Evolutionary conservation across 2,329 filamentous ascomycete species (phyloP).

Genomic region (Calonectria leucothoes): DNA sequence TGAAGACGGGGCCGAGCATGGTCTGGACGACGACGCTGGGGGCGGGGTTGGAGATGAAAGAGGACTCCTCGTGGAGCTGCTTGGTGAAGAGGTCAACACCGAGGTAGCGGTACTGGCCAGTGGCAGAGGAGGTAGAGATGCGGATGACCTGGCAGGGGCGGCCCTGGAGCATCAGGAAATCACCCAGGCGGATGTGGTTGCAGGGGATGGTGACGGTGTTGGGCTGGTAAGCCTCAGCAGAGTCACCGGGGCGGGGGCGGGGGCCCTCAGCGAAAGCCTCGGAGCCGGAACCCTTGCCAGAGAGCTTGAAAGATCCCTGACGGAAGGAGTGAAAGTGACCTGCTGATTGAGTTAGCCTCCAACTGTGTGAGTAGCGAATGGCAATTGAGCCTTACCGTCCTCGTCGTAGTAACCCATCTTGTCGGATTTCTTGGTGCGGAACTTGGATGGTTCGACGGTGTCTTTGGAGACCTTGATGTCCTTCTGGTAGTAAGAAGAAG

Average conservation of each 20-base stretch:
- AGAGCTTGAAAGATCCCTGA: constrained; percentile 66
- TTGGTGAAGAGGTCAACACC: constrained; percentile 99
- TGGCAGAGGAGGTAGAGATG: constrained; percentile 97
- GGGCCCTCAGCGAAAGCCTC: constrained; percentile 52
- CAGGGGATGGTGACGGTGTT: constrained; percentile 98
- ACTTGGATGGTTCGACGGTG: constrained; percentile 69
- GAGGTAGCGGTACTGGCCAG: constrained; percentile 99
- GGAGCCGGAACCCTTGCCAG: constrained; percentile 64
- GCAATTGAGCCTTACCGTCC: constrained; percentile 60
- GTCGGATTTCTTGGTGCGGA: constrained; percentile 56
- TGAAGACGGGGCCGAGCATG: constrained; percentile 99
- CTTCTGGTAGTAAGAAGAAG: constrained; percentile 62
- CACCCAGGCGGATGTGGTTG: constrained; percentile 99
- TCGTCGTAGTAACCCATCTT: constrained; percentile 77
- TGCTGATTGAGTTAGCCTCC: constrained; percentile 43
- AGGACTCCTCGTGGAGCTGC: constrained; percentile 98
- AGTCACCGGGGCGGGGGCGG: constrained; percentile 42
- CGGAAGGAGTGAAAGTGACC: constrained; percentile 71
- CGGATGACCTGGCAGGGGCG: constrained; percentile 99
- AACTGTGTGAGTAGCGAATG: neutral
- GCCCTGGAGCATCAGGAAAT: constrained; percentile 98
- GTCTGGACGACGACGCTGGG: constrained; percentile 98
- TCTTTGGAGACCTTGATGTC: constrained; percentile 72
- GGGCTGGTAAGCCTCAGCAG: constrained; percentile 57
- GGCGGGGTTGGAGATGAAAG: constrained; percentile 95